Evolutionary conservation across 2,329 filamentous ascomycete species (phyloP).

Genomic region (Thermothelomyces thermophilus): DNA sequence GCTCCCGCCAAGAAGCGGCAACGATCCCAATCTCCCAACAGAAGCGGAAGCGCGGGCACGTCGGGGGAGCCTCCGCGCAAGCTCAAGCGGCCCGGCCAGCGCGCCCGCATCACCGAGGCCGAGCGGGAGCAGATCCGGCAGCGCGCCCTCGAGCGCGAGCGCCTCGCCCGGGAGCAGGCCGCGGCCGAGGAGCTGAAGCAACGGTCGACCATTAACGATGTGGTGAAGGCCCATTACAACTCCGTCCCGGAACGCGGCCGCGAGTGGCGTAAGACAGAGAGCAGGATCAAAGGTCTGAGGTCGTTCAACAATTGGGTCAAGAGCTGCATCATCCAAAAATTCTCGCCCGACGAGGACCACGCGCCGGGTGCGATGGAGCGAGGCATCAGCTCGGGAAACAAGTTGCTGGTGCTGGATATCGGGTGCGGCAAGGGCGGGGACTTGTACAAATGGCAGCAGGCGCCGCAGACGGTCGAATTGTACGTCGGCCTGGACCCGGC

Average conservation of each 20-base stretch:
- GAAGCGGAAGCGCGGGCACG: constrained; percentile 7
- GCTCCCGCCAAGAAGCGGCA: constrained; percentile 54
- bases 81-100: constrained; percentile 61
- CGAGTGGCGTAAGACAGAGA: constrained; percentile 91
- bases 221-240: constrained; percentile 93
- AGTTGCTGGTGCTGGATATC: constrained; percentile 80
- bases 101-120: constrained; percentile 58
- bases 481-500: constrained; percentile 95
- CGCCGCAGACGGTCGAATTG: constrained; percentile 81
- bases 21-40: constrained; percentile 42
- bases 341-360: constrained; percentile 74
- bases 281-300: constrained; percentile 87
- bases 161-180: constrained; percentile 32
- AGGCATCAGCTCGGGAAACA: constrained; percentile 44
- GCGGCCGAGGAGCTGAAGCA: constrained; percentile 36
- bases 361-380: constrained; percentile 52
- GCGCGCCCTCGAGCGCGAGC: constrained; percentile 50
- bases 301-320: constrained; percentile 99
- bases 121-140: constrained; percentile 63
- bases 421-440: constrained; percentile 97
- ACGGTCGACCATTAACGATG: constrained; percentile 65
- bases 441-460: constrained; percentile 90
- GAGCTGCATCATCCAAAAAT: constrained; percentile 94
- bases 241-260: constrained; percentile 86
- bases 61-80: constrained; percentile 49